A percentile compares a stretch with the other conserved stretches of the same genome.
phyloP scores from a whole-genome alignment of 148 eudicot genomes.

The Heliamphora exappendiculata region DNA sequence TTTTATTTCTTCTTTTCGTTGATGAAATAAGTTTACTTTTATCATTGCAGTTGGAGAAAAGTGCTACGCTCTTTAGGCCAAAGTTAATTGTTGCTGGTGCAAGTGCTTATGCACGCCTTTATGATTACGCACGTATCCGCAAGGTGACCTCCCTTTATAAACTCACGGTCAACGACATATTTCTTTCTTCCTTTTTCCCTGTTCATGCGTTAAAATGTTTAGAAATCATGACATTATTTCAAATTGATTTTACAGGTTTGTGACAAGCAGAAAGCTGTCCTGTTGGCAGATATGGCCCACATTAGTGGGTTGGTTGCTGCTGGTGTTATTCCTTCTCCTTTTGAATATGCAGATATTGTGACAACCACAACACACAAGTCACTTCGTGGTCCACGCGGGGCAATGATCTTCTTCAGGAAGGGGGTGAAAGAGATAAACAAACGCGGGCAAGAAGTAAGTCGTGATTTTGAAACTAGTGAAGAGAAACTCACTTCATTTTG shows the following conservation, averaged over 20 bases:
- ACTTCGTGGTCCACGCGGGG: conserved; percentile 65
- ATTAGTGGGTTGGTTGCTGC: conserved; percentile 98
- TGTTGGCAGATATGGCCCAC: conserved; percentile 98
- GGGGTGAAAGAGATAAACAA: conserved; percentile 55
- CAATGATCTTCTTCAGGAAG: conserved; percentile 58
- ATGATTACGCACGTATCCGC: conserved; percentile 84
- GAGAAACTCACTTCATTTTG: conserved; percentile 1
- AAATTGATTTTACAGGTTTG: conserved; percentile 49
- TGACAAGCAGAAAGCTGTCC: conserved; percentile 81
- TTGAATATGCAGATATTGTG: conserved; percentile 56
- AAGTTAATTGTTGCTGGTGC: conserved; percentile 95
- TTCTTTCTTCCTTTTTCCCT: not conserved
- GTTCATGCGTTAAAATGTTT: not conserved
- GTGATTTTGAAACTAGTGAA: not conserved
- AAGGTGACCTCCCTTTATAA: conserved; percentile 43
- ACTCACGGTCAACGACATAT: not conserved
- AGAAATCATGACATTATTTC: conserved; percentile 8
- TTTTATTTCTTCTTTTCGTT: not conserved
- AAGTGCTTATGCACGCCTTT: conserved; percentile 93
- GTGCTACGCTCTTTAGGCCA: conserved; percentile 86
- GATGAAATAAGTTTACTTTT: not conserved
- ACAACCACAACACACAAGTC: conserved; percentile 65
- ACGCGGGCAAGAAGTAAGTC: conserved; percentile 43
- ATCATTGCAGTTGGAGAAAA: conserved; percentile 74
- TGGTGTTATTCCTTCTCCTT: conserved; percentile 77